These are phyloP conservation scores for Spathaspora girioi DNA, from an alignment of 805 yeast genomes.

Conservation along the genomic window DNA sequence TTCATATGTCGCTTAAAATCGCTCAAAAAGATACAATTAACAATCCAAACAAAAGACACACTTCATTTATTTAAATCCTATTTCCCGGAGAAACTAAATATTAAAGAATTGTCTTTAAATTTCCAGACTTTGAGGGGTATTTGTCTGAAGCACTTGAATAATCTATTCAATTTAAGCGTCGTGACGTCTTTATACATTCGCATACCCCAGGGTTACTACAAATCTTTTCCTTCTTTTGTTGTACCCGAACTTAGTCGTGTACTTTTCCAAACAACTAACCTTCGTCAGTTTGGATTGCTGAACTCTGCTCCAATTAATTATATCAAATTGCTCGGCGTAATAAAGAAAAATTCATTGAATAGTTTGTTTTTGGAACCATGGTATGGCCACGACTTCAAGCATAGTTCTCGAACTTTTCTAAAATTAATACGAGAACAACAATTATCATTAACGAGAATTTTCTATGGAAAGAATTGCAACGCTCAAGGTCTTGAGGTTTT, in stretches of 20 bases:
- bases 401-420: not conserved
- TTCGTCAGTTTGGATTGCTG: not conserved
- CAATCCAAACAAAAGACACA: not conserved
- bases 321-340: not conserved
- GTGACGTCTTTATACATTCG: not conserved
- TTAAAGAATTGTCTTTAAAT: not conserved
- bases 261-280: not conserved
- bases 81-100: not conserved
- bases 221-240: not conserved
- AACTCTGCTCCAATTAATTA: not conserved
- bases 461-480: not conserved
- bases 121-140: not conserved
- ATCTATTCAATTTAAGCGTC: not conserved
- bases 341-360: not conserved
- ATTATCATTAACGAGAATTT: not conserved
- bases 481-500: not conserved
- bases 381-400: not conserved
- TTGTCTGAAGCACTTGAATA: not conserved
- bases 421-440: not conserved
- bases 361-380: not conserved
- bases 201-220: not conserved
- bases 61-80: not conserved
- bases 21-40: not conserved
- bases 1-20: not conserved
- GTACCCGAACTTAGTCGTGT: not conserved